Evolutionary conservation across 495 filamentous ascomycete genomes (phyloP), one percentile per base, ranked within the genome.

Genomic region (Aspergillus affinis): DNA sequence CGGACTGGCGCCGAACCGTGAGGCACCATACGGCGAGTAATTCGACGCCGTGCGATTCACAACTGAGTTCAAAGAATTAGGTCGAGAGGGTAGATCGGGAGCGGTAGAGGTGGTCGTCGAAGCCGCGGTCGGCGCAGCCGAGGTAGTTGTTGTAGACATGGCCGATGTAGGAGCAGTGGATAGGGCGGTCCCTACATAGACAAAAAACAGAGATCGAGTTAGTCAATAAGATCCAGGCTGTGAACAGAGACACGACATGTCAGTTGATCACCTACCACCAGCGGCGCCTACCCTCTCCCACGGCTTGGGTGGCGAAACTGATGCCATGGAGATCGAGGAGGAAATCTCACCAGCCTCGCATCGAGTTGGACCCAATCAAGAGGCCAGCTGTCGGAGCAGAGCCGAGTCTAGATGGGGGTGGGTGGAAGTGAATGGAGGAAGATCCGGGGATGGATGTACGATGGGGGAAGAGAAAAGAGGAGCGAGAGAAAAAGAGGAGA

Each of bases 271-370:
- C 54, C 50, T 73, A 70, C 86, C 79, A 78, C 82, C 73, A 65
- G 84, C 71, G 54, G 84, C 84, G 72, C 90, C 88, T 58, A 84
- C 82, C 72, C 86, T 85, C 77, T 98, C 93, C 93, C 93, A 98
- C 19, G 93, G 93, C 77, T 98, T 98, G 41, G 93, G 93, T 65
- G 93, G 93, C 76, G 93, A 93, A 63, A 86, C 84, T 79, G 78
- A 75, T 70, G 78, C 78, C 78, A 80, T 80, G 62, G 60, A 56
- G 54, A 65, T 66, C 56, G 53, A n/a, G n/a, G n/a, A n/a, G 58
- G 68, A 19, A 61, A 55, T 61, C 56, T 71, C 65, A 70, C 54
- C 61, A 69, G 65, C 55, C 60, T 72, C 54, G 72, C 74, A 78
- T 79, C 61, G 63, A 69, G 68, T 48, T 61, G 30, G 48, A 60